Conservation (phyloP, 2,329 filamentous ascomycete species). For the Fusarium solani-melongenae region DNA sequence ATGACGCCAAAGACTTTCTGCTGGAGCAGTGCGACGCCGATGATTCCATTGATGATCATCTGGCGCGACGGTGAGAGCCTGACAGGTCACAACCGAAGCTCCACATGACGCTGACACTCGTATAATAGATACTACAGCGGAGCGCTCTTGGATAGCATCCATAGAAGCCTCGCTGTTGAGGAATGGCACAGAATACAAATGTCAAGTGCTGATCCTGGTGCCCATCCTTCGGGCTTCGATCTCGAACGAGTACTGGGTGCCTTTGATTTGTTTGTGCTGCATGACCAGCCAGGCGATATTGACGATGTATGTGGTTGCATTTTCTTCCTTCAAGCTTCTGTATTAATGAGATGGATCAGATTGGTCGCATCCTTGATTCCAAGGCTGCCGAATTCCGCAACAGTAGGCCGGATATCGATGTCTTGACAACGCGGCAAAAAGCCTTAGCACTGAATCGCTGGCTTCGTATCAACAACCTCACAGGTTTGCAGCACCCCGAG, state of each 20-base stretch:
- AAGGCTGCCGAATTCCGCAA: slow-evolving; percentile 67
- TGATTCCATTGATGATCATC: slow-evolving; percentile 74
- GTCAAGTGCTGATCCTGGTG: slow-evolving; percentile 23
- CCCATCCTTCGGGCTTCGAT: slow-evolving; percentile 53
- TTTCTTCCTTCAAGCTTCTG: background rate
- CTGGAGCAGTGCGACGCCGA: slow-evolving; percentile 71
- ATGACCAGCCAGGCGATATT: slow-evolving; percentile 78
- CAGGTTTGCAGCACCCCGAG: slow-evolving; percentile 74
- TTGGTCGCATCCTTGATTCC: slow-evolving; percentile 71
- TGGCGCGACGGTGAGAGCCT: slow-evolving; percentile 73
- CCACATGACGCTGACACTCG: slow-evolving; percentile 3
- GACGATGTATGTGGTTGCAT: slow-evolving; percentile 66
- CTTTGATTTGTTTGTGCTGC: slow-evolving; percentile 90
- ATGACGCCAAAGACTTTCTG: slow-evolving; percentile 90
- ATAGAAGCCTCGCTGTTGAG: slow-evolving; percentile 81
- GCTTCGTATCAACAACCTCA: slow-evolving; percentile 74
- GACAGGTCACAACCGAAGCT: slow-evolving; percentile 45
- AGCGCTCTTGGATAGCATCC: slow-evolving; percentile 80
- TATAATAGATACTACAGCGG: slow-evolving; percentile 76
- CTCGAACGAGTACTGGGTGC: slow-evolving; percentile 82
- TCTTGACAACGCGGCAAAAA: slow-evolving; percentile 71
- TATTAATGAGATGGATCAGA: slow-evolving; percentile 54
- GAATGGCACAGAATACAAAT: slow-evolving; percentile 70
- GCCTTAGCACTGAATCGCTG: slow-evolving; percentile 76
- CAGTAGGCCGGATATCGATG: slow-evolving; percentile 63